Base-by-base conservation (phyloP, 1,139 yeast genomes). In the Blastobotrys malaysiensis region DNA sequence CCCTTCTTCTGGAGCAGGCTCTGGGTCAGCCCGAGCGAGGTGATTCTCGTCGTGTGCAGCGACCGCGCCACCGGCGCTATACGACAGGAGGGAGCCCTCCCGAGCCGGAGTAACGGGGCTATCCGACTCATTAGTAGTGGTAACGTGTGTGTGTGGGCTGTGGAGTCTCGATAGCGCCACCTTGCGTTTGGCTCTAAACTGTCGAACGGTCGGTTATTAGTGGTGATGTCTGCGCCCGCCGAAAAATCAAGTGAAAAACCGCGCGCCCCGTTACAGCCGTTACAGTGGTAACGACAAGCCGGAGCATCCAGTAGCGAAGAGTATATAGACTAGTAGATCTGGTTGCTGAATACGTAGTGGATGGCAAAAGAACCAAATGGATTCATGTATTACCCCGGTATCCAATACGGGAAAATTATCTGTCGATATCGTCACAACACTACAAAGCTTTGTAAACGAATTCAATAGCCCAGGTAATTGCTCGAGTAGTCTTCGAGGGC, bases 1-100 rank as follows among this genome's bases (percentile, higher is more conserved):
- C 49, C 44, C 46, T 48, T 49, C 43, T 45, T 21, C 13, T 31
- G 49, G 3, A 31, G 39, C 39, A 31, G 39, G 39, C 11, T 7
- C 39, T 13, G 14, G 16, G 39, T 31, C 39, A 31, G 39, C 39
- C 39, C 39, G 39, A 31, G 39, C 11, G 39, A 31, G 39, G 39
- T 11, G 16, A 11, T 11, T 7, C 39, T 31, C 39, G 39, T 31
- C 39, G 39, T 31, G 16, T 31, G 39, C 16, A 31, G 39, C 39
- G 39, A 11, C 39, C 39, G 39, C 39, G 39, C 39, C 39, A 31
- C 39, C 39, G 39, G 39, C 39, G 39, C 39, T 31, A 31, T 31
- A 31, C 39, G 11, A 31, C 39, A 16, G n/a, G 16, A 31, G 16
- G 39, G 39, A 16, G n/a, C 14, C 39, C 39, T 31, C 39, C 39